Evolutionary conservation across 495 filamentous ascomycete genomes (phyloP).

Genomic region (Chlorociboria aeruginascens): DNA sequence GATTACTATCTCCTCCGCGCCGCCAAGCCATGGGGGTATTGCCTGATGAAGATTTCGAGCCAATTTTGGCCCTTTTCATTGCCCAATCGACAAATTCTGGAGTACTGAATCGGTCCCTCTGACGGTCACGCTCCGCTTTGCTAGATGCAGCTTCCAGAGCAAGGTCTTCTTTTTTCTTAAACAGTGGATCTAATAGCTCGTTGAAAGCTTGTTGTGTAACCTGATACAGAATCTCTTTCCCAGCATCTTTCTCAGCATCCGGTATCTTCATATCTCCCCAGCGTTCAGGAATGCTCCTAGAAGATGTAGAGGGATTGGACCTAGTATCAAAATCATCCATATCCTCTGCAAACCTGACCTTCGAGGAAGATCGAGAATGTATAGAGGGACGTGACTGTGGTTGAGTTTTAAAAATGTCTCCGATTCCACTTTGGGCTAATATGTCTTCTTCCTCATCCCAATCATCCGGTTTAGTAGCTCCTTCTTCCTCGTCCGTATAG

Average conservation of each 20-base stretch:
- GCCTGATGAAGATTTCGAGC: neutral
- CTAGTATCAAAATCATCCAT: constrained; percentile 57
- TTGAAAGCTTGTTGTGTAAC: constrained; percentile 85
- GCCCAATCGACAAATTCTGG: constrained; percentile 29
- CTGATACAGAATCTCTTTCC: constrained; percentile 83
- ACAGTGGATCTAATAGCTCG: constrained; percentile 77
- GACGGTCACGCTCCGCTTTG: constrained; percentile 45
- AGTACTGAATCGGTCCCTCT: constrained; percentile 31
- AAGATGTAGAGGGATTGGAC: constrained; percentile 72
- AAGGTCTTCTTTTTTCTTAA: constrained; percentile 67
- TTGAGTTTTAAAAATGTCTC: constrained; percentile 13
- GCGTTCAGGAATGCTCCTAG: constrained; percentile 65
- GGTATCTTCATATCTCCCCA: constrained; percentile 78
- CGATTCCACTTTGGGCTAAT: constrained; percentile 30
- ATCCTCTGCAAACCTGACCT: constrained; percentile 74
- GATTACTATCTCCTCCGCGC: constrained; percentile 19
- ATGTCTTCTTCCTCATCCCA: constrained; percentile 53
- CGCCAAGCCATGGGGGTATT: neutral
- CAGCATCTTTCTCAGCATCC: constrained; percentile 67
- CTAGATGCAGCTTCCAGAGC: constrained; percentile 57
- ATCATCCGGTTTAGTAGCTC: constrained; percentile 47
- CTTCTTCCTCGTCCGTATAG: constrained; percentile 74
- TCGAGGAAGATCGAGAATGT: constrained; percentile 73
- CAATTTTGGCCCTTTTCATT: constrained; percentile 3
- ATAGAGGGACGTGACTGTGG: constrained; percentile 29